A percentile compares a stretch with the other conserved stretches of the same genome.
Evolutionary conservation across 768 basidiomycete genomes (phyloP).

Genomic region (Phallus indusiatus): DNA sequence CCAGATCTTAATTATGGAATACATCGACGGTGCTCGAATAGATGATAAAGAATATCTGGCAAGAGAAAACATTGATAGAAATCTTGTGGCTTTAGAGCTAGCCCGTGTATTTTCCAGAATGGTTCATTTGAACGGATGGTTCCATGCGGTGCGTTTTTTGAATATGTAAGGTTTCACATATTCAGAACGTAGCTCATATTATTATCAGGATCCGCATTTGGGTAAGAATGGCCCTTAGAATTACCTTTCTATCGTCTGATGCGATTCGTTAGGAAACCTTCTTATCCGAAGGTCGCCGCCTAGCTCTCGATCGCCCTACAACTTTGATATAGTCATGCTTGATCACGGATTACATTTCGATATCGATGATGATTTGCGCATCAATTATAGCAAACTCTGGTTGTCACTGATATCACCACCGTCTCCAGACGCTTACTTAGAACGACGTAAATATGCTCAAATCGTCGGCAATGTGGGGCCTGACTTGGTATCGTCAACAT

Average conservation of each 20-base stretch:
- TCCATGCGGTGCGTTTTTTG: slow-evolving; percentile 54
- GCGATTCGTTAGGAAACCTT: slow-evolving; percentile 58
- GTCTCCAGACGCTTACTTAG: slow-evolving; percentile 50
- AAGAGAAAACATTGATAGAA: slow-evolving; percentile 77
- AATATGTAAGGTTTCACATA: no score
- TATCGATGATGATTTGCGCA: slow-evolving; percentile 65
- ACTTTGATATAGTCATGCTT: slow-evolving; percentile 91
- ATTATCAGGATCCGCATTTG: slow-evolving; percentile 75
- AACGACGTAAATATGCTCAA: slow-evolving; percentile 80
- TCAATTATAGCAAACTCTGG: slow-evolving; percentile 87
- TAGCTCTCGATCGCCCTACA: slow-evolving; percentile 69
- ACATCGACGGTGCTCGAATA: slow-evolving; percentile 77
- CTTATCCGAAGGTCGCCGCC: slow-evolving; percentile 69
- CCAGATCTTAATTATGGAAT: slow-evolving; percentile 76
- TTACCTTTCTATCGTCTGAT: slow-evolving; percentile 2
- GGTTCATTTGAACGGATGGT: slow-evolving; percentile 94
- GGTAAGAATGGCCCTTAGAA: slow-evolving; percentile 31
- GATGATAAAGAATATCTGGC: slow-evolving; percentile 83
- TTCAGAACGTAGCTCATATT: slow-evolving; percentile 13
- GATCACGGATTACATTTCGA: slow-evolving; percentile 96
- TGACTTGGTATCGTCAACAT: slow-evolving; percentile 52
- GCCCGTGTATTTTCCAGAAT: slow-evolving; percentile 87
- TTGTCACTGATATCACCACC: slow-evolving; percentile 73
- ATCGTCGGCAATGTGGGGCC: slow-evolving; percentile 85
- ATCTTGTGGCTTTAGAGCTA: slow-evolving; percentile 86